Percentiles rank a stretch among this genome's conserved stretches.
phyloP scores from a whole-genome alignment of 2,329 filamentous ascomycete genomes.

The Talaromyces sp. region DNA sequence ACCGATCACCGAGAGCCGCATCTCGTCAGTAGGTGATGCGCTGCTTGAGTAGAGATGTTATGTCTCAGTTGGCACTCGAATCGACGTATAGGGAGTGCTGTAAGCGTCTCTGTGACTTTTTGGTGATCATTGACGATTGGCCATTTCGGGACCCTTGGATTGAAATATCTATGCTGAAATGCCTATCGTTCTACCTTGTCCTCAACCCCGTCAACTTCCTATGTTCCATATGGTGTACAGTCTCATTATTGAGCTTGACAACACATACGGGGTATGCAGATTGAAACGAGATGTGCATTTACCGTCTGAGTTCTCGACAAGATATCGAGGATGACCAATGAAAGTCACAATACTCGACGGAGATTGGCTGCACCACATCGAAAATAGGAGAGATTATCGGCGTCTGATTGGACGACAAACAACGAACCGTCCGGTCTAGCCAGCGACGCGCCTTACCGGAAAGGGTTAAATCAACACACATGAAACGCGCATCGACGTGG shows the following conservation, averaged over 20 bases:
- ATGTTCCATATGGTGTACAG: not conserved
- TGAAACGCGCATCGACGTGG: constrained; percentile 7
- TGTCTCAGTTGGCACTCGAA: too few relatives aligned
- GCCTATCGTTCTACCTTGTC: too few relatives aligned
- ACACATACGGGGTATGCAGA: not conserved
- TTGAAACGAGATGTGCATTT: not conserved
- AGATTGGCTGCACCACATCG: not conserved
- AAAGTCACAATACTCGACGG: not conserved
- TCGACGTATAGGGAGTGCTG: too few relatives aligned
- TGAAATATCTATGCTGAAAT: too few relatives aligned
- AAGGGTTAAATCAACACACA: constrained; percentile 7
- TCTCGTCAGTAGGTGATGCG: not conserved
- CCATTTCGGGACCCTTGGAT: too few relatives aligned
- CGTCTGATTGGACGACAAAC: constrained; percentile 1
- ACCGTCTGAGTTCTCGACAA: not conserved
- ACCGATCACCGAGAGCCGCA: not conserved
- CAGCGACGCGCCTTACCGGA: not conserved
- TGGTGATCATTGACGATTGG: too few relatives aligned
- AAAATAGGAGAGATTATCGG: not conserved
- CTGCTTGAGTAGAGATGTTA: too few relatives aligned
- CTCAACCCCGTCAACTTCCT: too few relatives aligned
- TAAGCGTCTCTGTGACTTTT: too few relatives aligned
- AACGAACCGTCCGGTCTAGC: not conserved
- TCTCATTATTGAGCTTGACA: not conserved
- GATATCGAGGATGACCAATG: not conserved